phyloP scores from a whole-genome alignment of 306 rosid genomes.

The Macrotyloma uniflorum region DNA sequence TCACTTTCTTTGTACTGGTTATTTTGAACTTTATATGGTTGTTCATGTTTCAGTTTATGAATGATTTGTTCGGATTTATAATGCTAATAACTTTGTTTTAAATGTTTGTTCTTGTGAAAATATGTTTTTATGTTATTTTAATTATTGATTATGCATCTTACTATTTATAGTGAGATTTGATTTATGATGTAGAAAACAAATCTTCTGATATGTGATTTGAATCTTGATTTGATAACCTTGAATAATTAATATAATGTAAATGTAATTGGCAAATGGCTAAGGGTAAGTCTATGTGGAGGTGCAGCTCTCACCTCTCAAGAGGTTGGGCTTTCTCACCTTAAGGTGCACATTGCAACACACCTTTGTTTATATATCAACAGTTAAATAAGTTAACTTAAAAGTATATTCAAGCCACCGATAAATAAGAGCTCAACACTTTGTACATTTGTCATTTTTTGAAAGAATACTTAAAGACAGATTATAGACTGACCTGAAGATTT shows the following conservation, averaged over 20 bases:
- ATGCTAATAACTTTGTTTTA: neutral
- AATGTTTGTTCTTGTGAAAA: neutral
- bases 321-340: constrained; percentile 8
- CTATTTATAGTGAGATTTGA: neutral
- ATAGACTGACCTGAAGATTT: constrained; percentile 15
- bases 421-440: neutral
- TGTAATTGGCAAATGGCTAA: neutral
- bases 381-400: constrained; percentile 18
- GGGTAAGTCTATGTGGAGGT: constrained; percentile 21
- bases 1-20: neutral
- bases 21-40: neutral
- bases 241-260: constrained; percentile 24
- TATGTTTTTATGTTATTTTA: neutral
- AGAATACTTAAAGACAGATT: constrained; percentile 3
- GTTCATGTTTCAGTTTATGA: neutral
- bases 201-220: too few relatives aligned
- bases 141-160: neutral
- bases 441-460: constrained; percentile 10
- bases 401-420: neutral
- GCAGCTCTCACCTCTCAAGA: neutral
- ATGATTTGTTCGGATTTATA: neutral
- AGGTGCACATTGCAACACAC: constrained; percentile 6
- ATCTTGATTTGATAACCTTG: neutral
- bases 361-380: constrained; percentile 24
- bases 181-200: neutral